A percentile compares a stretch with the other conserved stretches of the same genome.
Evolutionary conservation across 805 yeast genomes (phyloP).

Genomic region (Tetrapisispora fleetii): DNA sequence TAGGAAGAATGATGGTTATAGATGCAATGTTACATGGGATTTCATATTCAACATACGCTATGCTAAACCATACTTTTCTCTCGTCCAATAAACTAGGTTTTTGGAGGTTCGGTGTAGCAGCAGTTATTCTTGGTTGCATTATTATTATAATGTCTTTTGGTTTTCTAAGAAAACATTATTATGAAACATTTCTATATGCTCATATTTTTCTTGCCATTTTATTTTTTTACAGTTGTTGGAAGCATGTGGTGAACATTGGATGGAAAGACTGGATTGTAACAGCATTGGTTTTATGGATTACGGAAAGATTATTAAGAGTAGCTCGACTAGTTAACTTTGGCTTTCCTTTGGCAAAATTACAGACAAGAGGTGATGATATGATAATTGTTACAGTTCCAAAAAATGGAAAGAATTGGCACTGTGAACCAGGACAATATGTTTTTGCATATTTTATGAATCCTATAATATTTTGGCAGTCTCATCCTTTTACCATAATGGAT

Average conservation of each 20-base stretch:
- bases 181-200: constrained; percentile 37
- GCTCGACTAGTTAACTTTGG: constrained; percentile 23
- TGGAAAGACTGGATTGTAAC: constrained; percentile 35
- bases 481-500: constrained; percentile 46
- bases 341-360: constrained; percentile 10
- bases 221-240: constrained; percentile 38
- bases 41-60: constrained; percentile 32
- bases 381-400: constrained; percentile 15
- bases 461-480: constrained; percentile 43
- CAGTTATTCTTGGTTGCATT: constrained; percentile 21
- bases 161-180: constrained; percentile 29
- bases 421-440: constrained; percentile 37
- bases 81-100: constrained; percentile 8
- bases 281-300: constrained; percentile 33
- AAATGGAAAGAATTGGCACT: constrained; percentile 24
- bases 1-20: constrained; percentile 32
- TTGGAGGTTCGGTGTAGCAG: constrained; percentile 38
- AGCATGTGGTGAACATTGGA: constrained; percentile 37
- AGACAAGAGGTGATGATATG: constrained; percentile 12
- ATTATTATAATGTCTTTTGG: constrained; percentile 27
- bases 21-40: constrained; percentile 33
- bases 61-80: constrained; percentile 8
- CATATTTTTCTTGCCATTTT: constrained; percentile 36
- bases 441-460: constrained; percentile 40
- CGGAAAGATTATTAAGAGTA: constrained; percentile 34